Conservation (phyloP, 148 eudicot species). For the Selenicereus undatus region DNA sequence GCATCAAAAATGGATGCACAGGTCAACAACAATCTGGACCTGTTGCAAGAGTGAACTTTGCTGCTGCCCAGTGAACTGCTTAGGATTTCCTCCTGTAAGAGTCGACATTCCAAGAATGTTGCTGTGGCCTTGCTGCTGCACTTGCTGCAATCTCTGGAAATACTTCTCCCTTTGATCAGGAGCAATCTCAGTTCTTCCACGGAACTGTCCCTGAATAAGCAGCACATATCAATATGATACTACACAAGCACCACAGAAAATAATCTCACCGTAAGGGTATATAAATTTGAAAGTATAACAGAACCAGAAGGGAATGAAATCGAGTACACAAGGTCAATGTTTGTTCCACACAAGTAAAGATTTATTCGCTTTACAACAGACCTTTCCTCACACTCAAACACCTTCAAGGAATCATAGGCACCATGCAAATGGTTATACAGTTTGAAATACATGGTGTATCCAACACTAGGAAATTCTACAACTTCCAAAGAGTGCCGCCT, state of each 20-base stretch:
- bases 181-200: conserved; percentile 94
- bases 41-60: conserved; percentile 79
- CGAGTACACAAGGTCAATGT: no score
- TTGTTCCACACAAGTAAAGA: no score
- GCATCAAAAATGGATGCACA: background rate
- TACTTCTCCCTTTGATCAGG: conserved; percentile 96
- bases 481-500: background rate
- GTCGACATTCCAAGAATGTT: conserved; percentile 72
- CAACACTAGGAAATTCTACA: background rate
- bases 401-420: background rate
- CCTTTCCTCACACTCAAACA: background rate
- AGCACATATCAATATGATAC: background rate
- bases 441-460: background rate
- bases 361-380: no score
- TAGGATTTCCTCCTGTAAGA: conserved; percentile 68
- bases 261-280: background rate
- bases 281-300: background rate
- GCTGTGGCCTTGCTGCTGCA: conserved; percentile 85
- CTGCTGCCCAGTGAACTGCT: conserved; percentile 80
- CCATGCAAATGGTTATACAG: background rate
- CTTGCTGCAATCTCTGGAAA: conserved; percentile 77
- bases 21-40: conserved; percentile 37
- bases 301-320: background rate
- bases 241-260: background rate
- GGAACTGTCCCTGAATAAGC: conserved; percentile 60